These are phyloP conservation scores for Cyclospora cayetanensis DNA, from an alignment of 169 alveolate species.

Conservation along the genomic window DNA sequence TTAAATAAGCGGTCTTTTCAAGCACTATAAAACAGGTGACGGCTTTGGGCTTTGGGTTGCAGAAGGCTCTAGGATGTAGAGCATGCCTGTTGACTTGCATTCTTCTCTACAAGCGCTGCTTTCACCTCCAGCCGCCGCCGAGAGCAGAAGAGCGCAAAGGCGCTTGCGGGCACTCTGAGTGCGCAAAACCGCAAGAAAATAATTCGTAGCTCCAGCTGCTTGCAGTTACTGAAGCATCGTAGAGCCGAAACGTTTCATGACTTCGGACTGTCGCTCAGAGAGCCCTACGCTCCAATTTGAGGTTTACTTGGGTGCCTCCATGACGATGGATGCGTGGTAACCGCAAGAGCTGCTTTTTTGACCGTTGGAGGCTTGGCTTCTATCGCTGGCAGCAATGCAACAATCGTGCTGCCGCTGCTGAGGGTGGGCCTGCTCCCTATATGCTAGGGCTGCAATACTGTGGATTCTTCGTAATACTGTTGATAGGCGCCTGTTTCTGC, in stretches of 20 bases:
- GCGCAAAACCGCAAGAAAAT: background rate
- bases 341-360: background rate
- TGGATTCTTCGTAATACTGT: background rate
- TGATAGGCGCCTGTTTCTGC: too few species aligned
- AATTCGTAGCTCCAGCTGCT: background rate
- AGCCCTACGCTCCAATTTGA: too few species aligned
- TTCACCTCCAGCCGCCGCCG: conserved; percentile 4
- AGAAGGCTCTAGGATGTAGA: background rate
- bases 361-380: background rate
- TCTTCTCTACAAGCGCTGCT: background rate
- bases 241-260: background rate
- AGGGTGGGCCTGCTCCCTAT: background rate
- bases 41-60: background rate
- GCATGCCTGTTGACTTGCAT: background rate
- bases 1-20: too few species aligned
- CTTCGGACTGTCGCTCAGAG: background rate
- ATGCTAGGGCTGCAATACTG: background rate
- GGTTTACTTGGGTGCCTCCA: conserved; percentile 8
- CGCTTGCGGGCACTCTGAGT: background rate
- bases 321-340: background rate
- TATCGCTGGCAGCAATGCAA: background rate
- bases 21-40: too few species aligned
- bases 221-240: too few species aligned
- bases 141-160: background rate
- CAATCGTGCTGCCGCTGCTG: background rate